Base-by-base conservation (phyloP, 495 filamentous ascomycete species). In the Penicillium riverlandense region DNA sequence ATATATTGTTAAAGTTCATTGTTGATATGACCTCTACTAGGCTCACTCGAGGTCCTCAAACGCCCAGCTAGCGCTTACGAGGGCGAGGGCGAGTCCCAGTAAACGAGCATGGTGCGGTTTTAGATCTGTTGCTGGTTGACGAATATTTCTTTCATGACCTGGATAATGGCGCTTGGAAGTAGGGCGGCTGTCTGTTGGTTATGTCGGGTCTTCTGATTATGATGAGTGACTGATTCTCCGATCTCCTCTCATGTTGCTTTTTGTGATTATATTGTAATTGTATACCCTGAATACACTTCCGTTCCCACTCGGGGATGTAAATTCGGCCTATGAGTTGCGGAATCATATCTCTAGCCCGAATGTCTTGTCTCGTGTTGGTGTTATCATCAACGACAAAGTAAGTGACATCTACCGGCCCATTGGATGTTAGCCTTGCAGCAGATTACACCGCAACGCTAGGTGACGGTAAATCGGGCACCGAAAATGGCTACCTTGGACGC, bases 21-120 rank as follows among this genome's bases (percentile, higher is more conserved):
- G 32, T 7, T 34, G 32, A 34, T 12, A 34, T 34, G 10, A 12
- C 32, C 50, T 8, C 40, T 48, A 53, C 28, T 45, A 84, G 83
- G 66, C 50, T 67, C 57, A 47, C 43, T 88, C 35, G 82, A 86
- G 56, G 77, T 86, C 42, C 75, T 84, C 45, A 67, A 57, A 43
- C 72, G 75, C 32, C 69, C 69, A 12, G 48, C 27, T 37, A 39
- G 31, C 35, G n/a, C n/a, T 34, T 16, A 47, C 33, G 36, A 52
- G 29, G 11, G 28, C 27, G 31, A 41, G 37, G 14, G 39, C 28
- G 52, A 54, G 29, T 43, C 40, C 10, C 43, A 62, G 15, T 52
- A 59, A 50, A 41, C 29, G 3, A 6, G 13, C 22, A 31, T 39
- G 12, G 40, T 31, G 42, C 42, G 32, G 28, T 41, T 8, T 27